These are phyloP conservation scores for Pythium monospermum DNA, from an alignment of 352 stramenopile genomes.

Conservation along the genomic window DNA sequence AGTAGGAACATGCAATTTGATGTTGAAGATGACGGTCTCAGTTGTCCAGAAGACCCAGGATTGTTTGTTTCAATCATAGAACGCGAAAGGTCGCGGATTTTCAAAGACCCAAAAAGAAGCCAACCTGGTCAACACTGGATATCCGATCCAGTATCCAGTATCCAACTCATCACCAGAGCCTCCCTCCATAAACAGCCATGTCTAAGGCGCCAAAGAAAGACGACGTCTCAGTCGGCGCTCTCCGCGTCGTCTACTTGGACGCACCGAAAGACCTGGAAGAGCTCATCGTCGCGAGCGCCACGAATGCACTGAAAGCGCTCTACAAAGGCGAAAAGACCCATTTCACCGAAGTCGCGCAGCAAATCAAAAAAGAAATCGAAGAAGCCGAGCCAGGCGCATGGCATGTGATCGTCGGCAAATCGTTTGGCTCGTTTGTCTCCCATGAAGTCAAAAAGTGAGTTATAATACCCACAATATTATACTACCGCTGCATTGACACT, in stretches of 20 bases:
- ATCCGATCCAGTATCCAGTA: neutral
- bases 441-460: conserved; percentile 79
- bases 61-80: too few relatives aligned
- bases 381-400: conserved; percentile 61
- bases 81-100: conserved; percentile 6
- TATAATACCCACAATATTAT: too few relatives aligned
- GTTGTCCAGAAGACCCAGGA: too few relatives aligned
- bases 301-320: conserved; percentile 72
- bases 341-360: conserved; percentile 74
- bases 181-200: conserved; percentile 22
- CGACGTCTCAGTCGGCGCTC: conserved; percentile 55
- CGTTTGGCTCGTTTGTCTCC: conserved; percentile 80
- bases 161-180: neutral
- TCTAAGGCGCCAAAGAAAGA: conserved; percentile 82
- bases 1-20: too few relatives aligned
- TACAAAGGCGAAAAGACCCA: conserved; percentile 86
- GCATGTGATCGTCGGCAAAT: conserved; percentile 85
- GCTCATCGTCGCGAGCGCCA: conserved; percentile 60
- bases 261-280: conserved; percentile 66
- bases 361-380: conserved; percentile 77
- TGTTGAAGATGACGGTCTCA: too few relatives aligned
- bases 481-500: too few relatives aligned
- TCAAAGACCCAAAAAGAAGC: too few relatives aligned
- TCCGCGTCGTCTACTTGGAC: conserved; percentile 72
- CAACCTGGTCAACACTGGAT: neutral